These are phyloP conservation scores for Phytopythium chamaehyphon DNA, from an alignment of 352 stramenopile genomes.

Conservation along the genomic window DNA sequence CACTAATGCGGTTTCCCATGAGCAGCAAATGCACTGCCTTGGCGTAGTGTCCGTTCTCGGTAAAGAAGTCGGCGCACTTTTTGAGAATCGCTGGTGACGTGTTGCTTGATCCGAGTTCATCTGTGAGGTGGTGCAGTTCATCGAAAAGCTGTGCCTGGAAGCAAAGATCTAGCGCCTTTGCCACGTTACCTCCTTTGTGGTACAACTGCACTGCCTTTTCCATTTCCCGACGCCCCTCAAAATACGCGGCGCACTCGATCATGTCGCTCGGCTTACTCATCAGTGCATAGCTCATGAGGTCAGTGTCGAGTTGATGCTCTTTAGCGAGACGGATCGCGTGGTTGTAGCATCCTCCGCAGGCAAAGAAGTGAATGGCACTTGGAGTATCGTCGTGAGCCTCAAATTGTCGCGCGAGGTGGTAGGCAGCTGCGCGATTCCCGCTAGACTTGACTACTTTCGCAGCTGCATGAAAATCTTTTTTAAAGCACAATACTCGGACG, in stretches of 20 bases:
- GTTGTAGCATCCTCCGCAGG: slow-evolving; percentile 86
- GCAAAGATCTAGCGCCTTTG: slow-evolving; percentile 91
- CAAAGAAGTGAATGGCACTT: slow-evolving; percentile 92
- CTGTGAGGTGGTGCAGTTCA: slow-evolving; percentile 80
- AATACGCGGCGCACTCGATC: slow-evolving; percentile 90
- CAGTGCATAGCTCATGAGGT: slow-evolving; percentile 91
- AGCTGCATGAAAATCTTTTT: slow-evolving; percentile 84
- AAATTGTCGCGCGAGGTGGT: slow-evolving; percentile 87
- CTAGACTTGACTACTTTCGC: slow-evolving; percentile 83
- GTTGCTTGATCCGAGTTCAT: slow-evolving; percentile 66
- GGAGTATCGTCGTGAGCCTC: slow-evolving; percentile 75
- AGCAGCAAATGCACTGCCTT: slow-evolving; percentile 91
- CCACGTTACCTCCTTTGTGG: slow-evolving; percentile 89
- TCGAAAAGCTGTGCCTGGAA: slow-evolving; percentile 89
- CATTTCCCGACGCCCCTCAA: slow-evolving; percentile 89
- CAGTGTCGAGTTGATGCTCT: slow-evolving; percentile 83
- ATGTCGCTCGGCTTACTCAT: slow-evolving; percentile 86
- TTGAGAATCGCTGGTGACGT: slow-evolving; percentile 83
- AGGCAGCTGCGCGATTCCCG: slow-evolving; percentile 68
- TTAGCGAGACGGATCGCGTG: slow-evolving; percentile 93
- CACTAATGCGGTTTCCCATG: slow-evolving; percentile 52
- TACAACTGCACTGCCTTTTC: slow-evolving; percentile 94
- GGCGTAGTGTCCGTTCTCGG: slow-evolving; percentile 86
- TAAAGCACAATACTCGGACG: slow-evolving; percentile 90
- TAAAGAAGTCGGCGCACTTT: slow-evolving; percentile 92